Evolutionary conservation across 2,329 filamentous ascomycete species (phyloP).

Genomic region (Aureobasidium subglaciale): DNA sequence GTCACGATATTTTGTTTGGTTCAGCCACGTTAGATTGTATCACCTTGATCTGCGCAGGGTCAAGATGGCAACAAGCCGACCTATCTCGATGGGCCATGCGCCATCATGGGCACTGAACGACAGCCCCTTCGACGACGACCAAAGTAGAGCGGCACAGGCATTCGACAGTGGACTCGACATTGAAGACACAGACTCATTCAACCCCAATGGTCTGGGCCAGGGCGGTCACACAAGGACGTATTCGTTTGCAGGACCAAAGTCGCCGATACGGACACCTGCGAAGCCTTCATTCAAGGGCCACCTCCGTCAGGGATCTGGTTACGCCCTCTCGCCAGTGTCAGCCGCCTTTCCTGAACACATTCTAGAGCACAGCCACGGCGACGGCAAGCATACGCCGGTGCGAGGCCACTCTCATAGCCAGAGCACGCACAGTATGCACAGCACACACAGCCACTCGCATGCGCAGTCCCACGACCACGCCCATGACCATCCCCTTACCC

Average conservation of each 20-base stretch:
- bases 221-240: conserved; percentile 26
- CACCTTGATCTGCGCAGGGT: neutral
- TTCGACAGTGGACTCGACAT: conserved; percentile 12
- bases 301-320: conserved; percentile 8
- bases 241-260: conserved; percentile 6
- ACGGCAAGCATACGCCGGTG: conserved; percentile 21
- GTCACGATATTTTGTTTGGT: neutral
- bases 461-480: conserved; percentile 31
- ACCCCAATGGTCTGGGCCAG: conserved; percentile 13
- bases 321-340: conserved; percentile 10
- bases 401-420: conserved; percentile 19
- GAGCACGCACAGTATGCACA: neutral
- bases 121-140: conserved; percentile 6
- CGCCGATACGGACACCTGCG: conserved; percentile 5
- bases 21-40: neutral
- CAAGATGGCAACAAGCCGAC: neutral
- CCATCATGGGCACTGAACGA: conserved; percentile 10
- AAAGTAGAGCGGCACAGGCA: neutral
- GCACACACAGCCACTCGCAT: conserved; percentile 25
- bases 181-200: conserved; percentile 12
- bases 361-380: neutral
- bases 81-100: neutral
- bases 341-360: conserved; percentile 12
- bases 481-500: conserved; percentile 24
- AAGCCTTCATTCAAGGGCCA: conserved; percentile 11